These are phyloP conservation scores for Jasminum sambac DNA, from an alignment of 257 asterid genomes.

Conservation along the genomic window DNA sequence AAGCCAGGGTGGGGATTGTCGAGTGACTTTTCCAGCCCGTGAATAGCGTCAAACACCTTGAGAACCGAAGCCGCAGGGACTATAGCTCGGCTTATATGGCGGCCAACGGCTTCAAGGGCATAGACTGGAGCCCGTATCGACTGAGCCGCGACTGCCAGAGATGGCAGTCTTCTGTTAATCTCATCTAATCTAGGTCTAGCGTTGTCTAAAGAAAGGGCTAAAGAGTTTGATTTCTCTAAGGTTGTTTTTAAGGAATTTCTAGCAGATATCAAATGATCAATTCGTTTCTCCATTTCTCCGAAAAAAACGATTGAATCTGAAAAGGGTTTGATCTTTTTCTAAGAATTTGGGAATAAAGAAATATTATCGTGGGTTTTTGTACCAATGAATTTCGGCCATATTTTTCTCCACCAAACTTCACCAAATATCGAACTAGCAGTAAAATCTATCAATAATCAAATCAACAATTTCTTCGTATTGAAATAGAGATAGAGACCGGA, in stretches of 20 bases:
- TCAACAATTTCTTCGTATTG: neutral
- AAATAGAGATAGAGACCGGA: neutral
- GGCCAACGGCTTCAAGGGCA: constrained; percentile 65
- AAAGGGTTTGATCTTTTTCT: neutral
- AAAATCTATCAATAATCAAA: constrained; percentile 27
- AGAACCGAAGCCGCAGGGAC: constrained; percentile 94
- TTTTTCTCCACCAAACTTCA: constrained; percentile 28
- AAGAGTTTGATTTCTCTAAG: constrained; percentile 63
- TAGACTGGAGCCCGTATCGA: constrained; percentile 71
- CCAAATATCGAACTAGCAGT: constrained; percentile 22
- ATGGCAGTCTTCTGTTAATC: constrained; percentile 64
- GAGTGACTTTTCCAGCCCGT: constrained; percentile 76
- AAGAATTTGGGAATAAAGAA: neutral
- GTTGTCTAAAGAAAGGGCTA: constrained; percentile 55
- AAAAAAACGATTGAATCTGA: no score
- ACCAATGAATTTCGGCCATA: constrained; percentile 39
- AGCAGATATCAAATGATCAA: constrained; percentile 60
- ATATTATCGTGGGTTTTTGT: constrained; percentile 30
- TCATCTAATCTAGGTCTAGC: constrained; percentile 67
- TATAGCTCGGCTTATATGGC: constrained; percentile 82
- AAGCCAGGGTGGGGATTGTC: constrained; percentile 72
- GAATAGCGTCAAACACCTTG: constrained; percentile 92
- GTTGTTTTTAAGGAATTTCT: constrained; percentile 60
- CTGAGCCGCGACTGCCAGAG: constrained; percentile 68
- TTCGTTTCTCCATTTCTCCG: constrained; percentile 50